phyloP scores from a whole-genome alignment of 164 flowering plant genomes.

The Cinnamomum micranthum region DNA sequence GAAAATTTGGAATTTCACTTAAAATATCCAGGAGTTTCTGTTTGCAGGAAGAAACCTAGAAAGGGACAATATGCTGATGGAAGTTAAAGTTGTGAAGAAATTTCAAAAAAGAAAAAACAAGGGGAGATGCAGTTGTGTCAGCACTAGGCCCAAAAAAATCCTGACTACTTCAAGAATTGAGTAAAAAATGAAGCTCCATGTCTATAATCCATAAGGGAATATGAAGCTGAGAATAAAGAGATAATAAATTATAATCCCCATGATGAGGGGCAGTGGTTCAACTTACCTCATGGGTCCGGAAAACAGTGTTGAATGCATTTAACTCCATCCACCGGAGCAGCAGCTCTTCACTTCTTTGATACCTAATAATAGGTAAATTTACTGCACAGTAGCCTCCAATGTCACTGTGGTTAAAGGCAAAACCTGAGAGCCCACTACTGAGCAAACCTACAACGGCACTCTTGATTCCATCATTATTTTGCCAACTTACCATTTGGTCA shows the following conservation, averaged over 20 bases:
- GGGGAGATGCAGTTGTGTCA: not conserved
- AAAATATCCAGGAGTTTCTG: not conserved
- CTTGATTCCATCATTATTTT: conserved; percentile 80
- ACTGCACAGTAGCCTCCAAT: conserved; percentile 90
- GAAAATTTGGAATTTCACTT: not conserved
- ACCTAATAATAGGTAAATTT: conserved; percentile 60
- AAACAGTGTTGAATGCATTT: conserved; percentile 70
- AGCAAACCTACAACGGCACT: conserved; percentile 79
- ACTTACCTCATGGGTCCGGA: conserved; percentile 81
- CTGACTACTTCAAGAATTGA: not conserved
- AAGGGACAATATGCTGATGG: not conserved
- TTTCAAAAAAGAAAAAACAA: not conserved
- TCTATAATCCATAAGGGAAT: not conserved
- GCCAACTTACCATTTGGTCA: conserved; percentile 96
- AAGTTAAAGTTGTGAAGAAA: not conserved
- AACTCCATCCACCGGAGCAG: conserved; percentile 83
- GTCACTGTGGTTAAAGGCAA: conserved; percentile 82
- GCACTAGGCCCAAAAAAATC: not conserved
- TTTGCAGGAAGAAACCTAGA: not conserved
- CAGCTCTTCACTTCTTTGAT: conserved; percentile 69
- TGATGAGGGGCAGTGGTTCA: not conserved
- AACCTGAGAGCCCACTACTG: conserved; percentile 81
- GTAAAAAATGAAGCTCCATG: not conserved
- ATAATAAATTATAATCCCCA: not conserved
- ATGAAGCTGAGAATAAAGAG: not conserved